Evolutionary conservation across 2,329 filamentous ascomycete species (phyloP), one percentile per base, ranked within the genome.

Genomic region (Coniosporium tulheliwenetii): DNA sequence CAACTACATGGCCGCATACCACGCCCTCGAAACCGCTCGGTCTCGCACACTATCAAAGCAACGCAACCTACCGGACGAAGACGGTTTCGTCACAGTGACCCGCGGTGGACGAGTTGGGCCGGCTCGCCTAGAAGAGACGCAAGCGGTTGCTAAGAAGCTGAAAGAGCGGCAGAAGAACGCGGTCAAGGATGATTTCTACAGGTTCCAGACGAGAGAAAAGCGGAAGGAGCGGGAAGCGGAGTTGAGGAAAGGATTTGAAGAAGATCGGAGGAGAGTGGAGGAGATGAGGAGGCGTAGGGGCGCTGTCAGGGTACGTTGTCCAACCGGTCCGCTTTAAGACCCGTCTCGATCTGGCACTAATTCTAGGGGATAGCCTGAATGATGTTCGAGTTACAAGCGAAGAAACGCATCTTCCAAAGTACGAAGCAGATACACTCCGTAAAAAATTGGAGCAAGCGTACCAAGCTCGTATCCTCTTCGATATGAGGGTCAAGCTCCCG

Each of bases 31-130:
- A 68, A 63, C 82, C 73, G 68, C 76, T 59, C 62, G 79, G 68
- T 60, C 79, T 67, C 50, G 71, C 54, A 48, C 78, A 65, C 63
- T 70, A 67, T 55, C 81, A 63, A 55, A 73, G 41, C 65, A 80
- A 45, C 77, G 84, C 45, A 80, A 81, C 49, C 79, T 85, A 52
- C 85, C 89, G 0, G 91, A 98, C 58, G 87, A 85, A 54, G 91
- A 98, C 59, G 91, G 91, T 2, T 98, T 98, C 57, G 73, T 96
- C 38, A 96, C 87, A 3, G 91, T 98, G 16, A 82, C 79, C 1
- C 73, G 83, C 41, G 86, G 86, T 19, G 82, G 83, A 33, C 70
- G 71, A 44, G 70, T 70, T 5, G 81, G 80, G n/a, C 78, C 84
- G 1, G 86, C 83, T 1, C 73, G 79, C 41, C 71, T 77, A 45